Conservation (phyloP, 2,329 filamentous ascomycete species). For the Thelonectria discophora region DNA sequence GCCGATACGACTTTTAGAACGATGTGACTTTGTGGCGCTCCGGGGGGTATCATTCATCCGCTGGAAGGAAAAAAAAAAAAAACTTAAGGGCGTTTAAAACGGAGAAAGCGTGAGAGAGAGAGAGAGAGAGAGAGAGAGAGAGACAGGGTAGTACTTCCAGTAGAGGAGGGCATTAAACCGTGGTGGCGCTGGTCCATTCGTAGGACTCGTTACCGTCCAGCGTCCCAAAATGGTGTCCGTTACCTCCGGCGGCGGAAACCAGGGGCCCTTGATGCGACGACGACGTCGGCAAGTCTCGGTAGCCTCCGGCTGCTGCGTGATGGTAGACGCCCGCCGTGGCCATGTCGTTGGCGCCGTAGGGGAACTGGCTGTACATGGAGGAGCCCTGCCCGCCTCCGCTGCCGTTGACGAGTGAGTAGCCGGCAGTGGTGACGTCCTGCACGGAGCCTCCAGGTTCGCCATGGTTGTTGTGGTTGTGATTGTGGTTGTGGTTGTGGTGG, state of each 20-base stretch:
- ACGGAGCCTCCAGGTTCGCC: neutral
- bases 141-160: too few relatives aligned
- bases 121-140: too few relatives aligned
- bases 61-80: too few relatives aligned
- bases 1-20: slow-evolving; percentile 2
- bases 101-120: too few relatives aligned
- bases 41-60: slow-evolving; percentile 10
- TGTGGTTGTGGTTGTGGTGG: slow-evolving; percentile 6
- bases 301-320: slow-evolving; percentile 7
- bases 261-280: slow-evolving; percentile 14
- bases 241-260: slow-evolving; percentile 28
- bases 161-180: slow-evolving; percentile 22
- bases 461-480: neutral
- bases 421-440: slow-evolving; percentile 21
- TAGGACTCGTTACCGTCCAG: slow-evolving; percentile 24
- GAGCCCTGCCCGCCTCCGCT: slow-evolving; percentile 13
- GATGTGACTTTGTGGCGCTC: slow-evolving; percentile 31
- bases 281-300: slow-evolving; percentile 3
- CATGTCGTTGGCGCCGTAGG: slow-evolving; percentile 40
- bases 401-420: slow-evolving; percentile 22
- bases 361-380: slow-evolving; percentile 40
- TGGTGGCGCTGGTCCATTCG: slow-evolving; percentile 32
- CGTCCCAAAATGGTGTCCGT: slow-evolving; percentile 34
- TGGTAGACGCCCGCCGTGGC: slow-evolving; percentile 41
- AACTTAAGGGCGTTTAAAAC: too few relatives aligned